Evolutionary conservation across 2,329 filamentous ascomycete genomes (phyloP).

Genomic region (Clonostachys solani): DNA sequence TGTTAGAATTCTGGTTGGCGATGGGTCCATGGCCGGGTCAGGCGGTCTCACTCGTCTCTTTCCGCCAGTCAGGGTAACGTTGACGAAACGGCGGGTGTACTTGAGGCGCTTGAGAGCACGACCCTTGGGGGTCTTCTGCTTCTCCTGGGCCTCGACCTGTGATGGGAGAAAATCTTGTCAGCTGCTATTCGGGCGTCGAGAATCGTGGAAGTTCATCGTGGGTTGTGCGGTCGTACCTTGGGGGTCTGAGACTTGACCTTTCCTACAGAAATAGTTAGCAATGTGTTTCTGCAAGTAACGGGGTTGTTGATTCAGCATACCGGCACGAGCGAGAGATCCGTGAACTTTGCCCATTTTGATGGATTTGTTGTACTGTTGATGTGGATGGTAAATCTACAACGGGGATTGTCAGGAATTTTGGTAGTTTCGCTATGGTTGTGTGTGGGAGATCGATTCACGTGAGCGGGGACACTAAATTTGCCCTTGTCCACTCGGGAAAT

Average conservation of each 20-base stretch:
- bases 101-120: conserved; percentile 94
- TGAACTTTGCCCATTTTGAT: conserved; percentile 86
- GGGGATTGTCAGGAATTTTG: background rate
- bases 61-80: conserved; percentile 94
- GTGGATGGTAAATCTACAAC: conserved; percentile 24
- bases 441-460: conserved; percentile 28
- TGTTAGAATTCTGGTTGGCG: background rate
- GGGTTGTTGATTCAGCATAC: conserved; percentile 23
- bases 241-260: conserved; percentile 98
- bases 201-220: conserved; percentile 7
- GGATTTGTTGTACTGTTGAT: conserved; percentile 31
- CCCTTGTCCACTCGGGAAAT: too few relatives aligned
- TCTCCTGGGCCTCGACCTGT: conserved; percentile 86
- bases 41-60: conserved; percentile 79
- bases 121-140: conserved; percentile 95
- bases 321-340: conserved; percentile 87
- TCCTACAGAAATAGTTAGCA: conserved; percentile 65
- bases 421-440: conserved; percentile 18
- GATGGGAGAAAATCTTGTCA: conserved; percentile 13
- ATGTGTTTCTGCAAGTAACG: conserved; percentile 1
- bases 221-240: conserved; percentile 58
- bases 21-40: conserved; percentile 3
- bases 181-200: conserved; percentile 12
- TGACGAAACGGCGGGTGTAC: conserved; percentile 97
- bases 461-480: conserved; percentile 11